These are phyloP conservation scores for Boletus pseudopeckii DNA, from an alignment of 768 basidiomycete species.

Conservation along the genomic window DNA sequence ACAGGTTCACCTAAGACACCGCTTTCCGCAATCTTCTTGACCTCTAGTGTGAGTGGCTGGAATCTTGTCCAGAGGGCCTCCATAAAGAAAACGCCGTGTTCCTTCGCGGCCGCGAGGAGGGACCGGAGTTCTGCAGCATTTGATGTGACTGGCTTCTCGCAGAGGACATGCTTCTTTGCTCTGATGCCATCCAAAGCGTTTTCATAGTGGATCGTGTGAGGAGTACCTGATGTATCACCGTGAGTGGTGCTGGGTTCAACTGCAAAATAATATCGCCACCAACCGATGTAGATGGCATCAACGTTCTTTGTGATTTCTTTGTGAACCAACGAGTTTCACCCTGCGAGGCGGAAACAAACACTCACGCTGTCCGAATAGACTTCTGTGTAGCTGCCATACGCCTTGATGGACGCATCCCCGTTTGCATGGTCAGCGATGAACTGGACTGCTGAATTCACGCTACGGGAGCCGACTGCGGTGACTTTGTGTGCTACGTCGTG, in stretches of 20 bases:
- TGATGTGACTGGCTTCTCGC: conserved; percentile 84
- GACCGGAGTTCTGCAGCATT: conserved; percentile 75
- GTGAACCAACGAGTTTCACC: background rate
- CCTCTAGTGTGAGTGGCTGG: conserved; percentile 62
- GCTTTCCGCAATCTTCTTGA: conserved; percentile 60
- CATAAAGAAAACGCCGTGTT: conserved; percentile 84
- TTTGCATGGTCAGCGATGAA: conserved; percentile 58
- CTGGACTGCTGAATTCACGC: conserved; percentile 58
- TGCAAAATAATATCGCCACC: conserved; percentile 1
- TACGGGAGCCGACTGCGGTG: conserved; percentile 76
- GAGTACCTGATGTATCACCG: conserved; percentile 54
- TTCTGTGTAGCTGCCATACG: conserved; percentile 70
- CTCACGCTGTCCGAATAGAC: conserved; percentile 68
- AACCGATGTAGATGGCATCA: conserved; percentile 75
- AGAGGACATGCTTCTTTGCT: conserved; percentile 81
- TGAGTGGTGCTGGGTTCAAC: background rate
- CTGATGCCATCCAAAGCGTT: conserved; percentile 74
- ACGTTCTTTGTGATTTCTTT: conserved; percentile 47
- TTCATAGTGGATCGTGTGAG: conserved; percentile 79
- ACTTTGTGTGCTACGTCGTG: conserved; percentile 66
- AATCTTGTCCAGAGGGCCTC: conserved; percentile 89
- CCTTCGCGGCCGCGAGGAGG: conserved; percentile 69
- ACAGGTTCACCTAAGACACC: conserved; percentile 66
- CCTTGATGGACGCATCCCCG: conserved; percentile 54
- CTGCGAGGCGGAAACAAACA: conserved; percentile 1